Evolutionary conservation across 495 filamentous ascomycete genomes (phyloP).

Genomic region (Neurospora sp.): DNA sequence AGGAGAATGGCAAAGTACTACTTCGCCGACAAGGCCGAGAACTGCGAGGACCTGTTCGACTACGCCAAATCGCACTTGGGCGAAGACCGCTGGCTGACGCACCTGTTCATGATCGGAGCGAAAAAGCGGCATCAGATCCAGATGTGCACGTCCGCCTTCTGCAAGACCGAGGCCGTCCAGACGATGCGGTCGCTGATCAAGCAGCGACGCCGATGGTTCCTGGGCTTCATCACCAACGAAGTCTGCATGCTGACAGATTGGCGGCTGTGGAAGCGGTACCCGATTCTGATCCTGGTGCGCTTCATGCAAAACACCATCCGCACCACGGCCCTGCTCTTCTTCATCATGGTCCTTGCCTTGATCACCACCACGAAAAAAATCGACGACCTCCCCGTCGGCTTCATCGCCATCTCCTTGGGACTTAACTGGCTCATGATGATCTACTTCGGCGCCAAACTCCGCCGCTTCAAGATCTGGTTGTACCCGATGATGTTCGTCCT

Average conservation of each 20-base stretch:
- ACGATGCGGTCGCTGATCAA: constrained; percentile 80
- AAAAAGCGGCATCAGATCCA: constrained; percentile 91
- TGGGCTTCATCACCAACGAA: constrained; percentile 97
- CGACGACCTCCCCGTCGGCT: constrained; percentile 75
- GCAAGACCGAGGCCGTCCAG: constrained; percentile 96
- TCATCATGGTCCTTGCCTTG: constrained; percentile 85
- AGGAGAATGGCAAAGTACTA: constrained; percentile 97
- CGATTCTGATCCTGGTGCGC: constrained; percentile 75
- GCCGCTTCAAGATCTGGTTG: constrained; percentile 84
- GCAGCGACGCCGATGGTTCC: constrained; percentile 92
- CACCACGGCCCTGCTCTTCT: constrained; percentile 90
- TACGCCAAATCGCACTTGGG: constrained; percentile 93
- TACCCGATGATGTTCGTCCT: constrained; percentile 94
- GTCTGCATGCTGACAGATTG: constrained; percentile 97
- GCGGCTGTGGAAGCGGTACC: constrained; percentile 85
- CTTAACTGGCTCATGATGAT: constrained; percentile 95
- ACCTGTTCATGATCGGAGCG: constrained; percentile 97
- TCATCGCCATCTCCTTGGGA: constrained; percentile 90
- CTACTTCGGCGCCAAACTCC: constrained; percentile 83
- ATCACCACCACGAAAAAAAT: constrained; percentile 74
- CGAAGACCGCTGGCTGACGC: constrained; percentile 95
- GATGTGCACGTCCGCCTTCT: constrained; percentile 95
- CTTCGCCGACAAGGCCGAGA: constrained; percentile 94
- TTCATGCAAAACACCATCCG: constrained; percentile 97
- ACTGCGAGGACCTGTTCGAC: constrained; percentile 94